Percentiles rank a stretch among this genome's conserved stretches.
These are phyloP conservation scores for Annulohypoxylon moriforme DNA, from an alignment of 495 filamentous ascomycete genomes.

Conservation along the genomic window DNA sequence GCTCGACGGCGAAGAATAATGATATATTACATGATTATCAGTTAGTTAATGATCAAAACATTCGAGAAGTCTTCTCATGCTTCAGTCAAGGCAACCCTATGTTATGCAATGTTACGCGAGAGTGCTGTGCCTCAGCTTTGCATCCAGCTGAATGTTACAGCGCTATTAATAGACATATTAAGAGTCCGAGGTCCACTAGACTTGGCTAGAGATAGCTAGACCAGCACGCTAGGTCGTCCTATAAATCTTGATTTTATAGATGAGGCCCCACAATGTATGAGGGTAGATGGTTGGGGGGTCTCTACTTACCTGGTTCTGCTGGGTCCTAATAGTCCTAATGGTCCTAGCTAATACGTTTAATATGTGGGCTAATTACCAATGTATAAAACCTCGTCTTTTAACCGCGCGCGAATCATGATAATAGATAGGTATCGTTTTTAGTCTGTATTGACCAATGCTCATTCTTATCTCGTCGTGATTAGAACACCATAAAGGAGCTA, in stretches of 20 bases:
- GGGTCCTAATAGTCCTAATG: background rate
- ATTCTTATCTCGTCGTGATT: background rate
- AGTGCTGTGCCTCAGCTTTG: conserved; percentile 6
- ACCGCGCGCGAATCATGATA: conserved; percentile 1
- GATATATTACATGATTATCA: conserved; percentile 3
- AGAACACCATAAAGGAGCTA: background rate
- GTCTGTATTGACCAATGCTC: background rate
- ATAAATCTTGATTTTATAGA: conserved; percentile 2
- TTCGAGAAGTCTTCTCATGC: background rate
- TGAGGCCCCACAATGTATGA: background rate
- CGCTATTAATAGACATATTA: background rate
- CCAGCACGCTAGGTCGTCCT: background rate
- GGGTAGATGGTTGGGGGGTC: background rate
- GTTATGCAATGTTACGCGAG: background rate
- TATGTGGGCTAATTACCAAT: background rate
- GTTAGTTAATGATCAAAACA: background rate
- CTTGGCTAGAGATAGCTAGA: background rate
- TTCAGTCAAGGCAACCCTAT: background rate
- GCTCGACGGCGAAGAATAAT: background rate
- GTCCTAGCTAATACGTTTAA: background rate
- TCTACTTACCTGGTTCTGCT: background rate
- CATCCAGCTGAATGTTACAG: conserved; percentile 3
- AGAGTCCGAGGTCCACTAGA: background rate
- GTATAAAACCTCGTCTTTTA: background rate
- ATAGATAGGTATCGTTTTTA: no score